Percentiles rank a stretch among this genome's conserved stretches.
Evolutionary conservation across 495 filamentous ascomycete species (phyloP).

Genomic region (Penicillium nucicola): DNA sequence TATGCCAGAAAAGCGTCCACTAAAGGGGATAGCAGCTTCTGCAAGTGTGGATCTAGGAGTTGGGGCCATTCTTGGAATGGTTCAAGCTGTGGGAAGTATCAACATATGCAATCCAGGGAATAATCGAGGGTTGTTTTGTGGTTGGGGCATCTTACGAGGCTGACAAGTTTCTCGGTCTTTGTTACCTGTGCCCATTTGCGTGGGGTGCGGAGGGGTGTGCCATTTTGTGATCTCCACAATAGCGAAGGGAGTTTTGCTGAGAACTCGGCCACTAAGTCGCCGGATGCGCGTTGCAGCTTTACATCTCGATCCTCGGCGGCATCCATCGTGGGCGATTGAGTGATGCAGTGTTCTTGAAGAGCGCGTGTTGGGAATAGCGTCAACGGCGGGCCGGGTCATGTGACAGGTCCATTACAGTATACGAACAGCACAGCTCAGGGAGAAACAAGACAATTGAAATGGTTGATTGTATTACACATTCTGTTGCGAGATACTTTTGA

Average conservation of each 20-base stretch:
- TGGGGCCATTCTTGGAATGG: conserved; percentile 96
- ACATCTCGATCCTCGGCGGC: conserved; percentile 62
- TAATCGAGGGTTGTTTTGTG: neutral
- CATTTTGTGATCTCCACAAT: conserved; percentile 40
- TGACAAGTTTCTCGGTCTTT: conserved; percentile 42
- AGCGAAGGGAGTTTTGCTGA: conserved; percentile 48
- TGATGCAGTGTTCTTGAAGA: conserved; percentile 3
- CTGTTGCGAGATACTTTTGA: too few relatives aligned
- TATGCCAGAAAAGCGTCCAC: conserved; percentile 72
- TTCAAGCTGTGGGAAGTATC: conserved; percentile 58
- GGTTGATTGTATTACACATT: too few relatives aligned
- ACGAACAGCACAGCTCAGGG: neutral
- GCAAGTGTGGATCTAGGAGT: conserved; percentile 85
- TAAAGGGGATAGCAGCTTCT: conserved; percentile 66
- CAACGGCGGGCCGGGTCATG: conserved; percentile 24
- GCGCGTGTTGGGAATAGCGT: conserved; percentile 20
- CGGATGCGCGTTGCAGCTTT: conserved; percentile 68
- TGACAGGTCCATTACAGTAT: conserved; percentile 7
- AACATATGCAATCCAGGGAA: neutral
- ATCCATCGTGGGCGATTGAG: conserved; percentile 36
- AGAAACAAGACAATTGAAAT: too few relatives aligned
- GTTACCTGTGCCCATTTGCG: conserved; percentile 39
- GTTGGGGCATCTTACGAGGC: conserved; percentile 31
- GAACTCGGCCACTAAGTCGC: conserved; percentile 65
- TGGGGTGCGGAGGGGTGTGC: conserved; percentile 27